Evolutionary conservation across 2,329 filamentous ascomycete species (phyloP).

Genomic region (Anthostomella pinea): DNA sequence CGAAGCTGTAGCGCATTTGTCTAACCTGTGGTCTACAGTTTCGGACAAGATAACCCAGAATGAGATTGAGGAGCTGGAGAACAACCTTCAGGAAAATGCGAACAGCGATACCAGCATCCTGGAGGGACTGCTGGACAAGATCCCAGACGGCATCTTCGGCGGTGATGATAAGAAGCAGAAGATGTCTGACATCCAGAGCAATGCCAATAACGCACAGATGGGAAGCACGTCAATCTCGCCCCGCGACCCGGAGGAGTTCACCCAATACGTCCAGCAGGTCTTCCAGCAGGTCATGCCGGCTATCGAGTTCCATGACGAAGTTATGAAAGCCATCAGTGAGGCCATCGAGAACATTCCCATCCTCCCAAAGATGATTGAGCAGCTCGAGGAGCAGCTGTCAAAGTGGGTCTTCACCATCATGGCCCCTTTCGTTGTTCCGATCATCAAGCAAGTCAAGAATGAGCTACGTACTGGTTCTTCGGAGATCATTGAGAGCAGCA

Average conservation of each 20-base stretch:
- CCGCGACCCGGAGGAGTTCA: conserved; percentile 79
- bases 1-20: too few relatives aligned
- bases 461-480: conserved; percentile 83
- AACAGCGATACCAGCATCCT: conserved; percentile 70
- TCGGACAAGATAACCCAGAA: conserved; percentile 89
- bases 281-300: conserved; percentile 82
- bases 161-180: conserved; percentile 70
- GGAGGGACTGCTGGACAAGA: conserved; percentile 74
- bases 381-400: conserved; percentile 82
- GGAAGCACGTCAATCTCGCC: conserved; percentile 72
- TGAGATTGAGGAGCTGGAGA: conserved; percentile 84
- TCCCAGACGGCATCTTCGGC: conserved; percentile 78
- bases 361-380: conserved; percentile 78
- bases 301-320: conserved; percentile 85
- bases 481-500: conserved; percentile 82
- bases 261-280: conserved; percentile 69
- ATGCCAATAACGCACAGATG: conserved; percentile 73
- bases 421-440: conserved; percentile 81
- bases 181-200: conserved; percentile 75
- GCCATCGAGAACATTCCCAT: conserved; percentile 84
- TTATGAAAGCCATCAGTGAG: conserved; percentile 75
- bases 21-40: too few relatives aligned
- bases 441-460: conserved; percentile 81
- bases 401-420: conserved; percentile 90
- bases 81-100: conserved; percentile 66